Evolutionary conservation across 805 yeast species (phyloP).

Genomic region (Barnettozyma sp.): DNA sequence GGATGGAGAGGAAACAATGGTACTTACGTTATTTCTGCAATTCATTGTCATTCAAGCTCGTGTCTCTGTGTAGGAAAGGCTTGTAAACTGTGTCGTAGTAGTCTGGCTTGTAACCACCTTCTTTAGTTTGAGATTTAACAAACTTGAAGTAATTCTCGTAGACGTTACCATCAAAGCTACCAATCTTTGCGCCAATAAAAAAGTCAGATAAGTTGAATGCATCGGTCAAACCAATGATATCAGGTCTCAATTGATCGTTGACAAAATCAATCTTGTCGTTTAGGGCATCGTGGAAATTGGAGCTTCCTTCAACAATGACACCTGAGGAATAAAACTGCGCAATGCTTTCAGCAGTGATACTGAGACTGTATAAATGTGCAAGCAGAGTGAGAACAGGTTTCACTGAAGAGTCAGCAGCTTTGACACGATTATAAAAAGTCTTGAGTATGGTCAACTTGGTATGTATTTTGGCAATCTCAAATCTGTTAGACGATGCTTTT

Average conservation of each 20-base stretch:
- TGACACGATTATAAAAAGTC: constrained; percentile 24
- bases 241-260: constrained; percentile 48
- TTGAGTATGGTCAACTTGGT: constrained; percentile 31
- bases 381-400: constrained; percentile 42
- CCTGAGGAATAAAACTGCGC: constrained; percentile 53
- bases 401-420: constrained; percentile 27
- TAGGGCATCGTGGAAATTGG: constrained; percentile 29
- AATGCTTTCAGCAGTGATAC: constrained; percentile 54
- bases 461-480: constrained; percentile 29
- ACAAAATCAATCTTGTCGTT: constrained; percentile 22
- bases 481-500: constrained; percentile 21
- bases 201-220: constrained; percentile 75
- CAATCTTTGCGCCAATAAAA: constrained; percentile 77
- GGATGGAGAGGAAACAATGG: too few relatives aligned
- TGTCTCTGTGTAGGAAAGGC: constrained; percentile 20
- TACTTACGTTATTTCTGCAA: constrained; percentile 6
- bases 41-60: constrained; percentile 16
- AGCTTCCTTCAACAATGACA: constrained; percentile 34
- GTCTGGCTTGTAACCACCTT: constrained; percentile 53
- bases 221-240: constrained; percentile 74
- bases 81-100: constrained; percentile 17
- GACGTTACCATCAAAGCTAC: constrained; percentile 72
- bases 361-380: constrained; percentile 54
- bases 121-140: constrained; percentile 35
- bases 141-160: constrained; percentile 72